Evolutionary conservation across 345 rosid species (phyloP).

Genomic region (Murraya koenigii): DNA sequence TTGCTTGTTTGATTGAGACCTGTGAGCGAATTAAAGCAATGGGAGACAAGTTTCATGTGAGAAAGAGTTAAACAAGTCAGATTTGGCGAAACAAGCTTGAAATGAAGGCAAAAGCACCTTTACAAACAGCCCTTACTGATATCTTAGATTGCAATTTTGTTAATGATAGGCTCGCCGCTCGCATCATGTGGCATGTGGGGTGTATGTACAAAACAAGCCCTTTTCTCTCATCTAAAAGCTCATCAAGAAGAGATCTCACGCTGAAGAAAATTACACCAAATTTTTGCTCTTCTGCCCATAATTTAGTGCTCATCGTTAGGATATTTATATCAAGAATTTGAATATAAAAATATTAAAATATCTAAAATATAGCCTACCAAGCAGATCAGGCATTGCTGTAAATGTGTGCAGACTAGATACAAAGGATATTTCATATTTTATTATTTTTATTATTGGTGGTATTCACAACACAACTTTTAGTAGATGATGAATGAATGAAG

Average conservation of each 20-base stretch:
- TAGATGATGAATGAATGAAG: neutral
- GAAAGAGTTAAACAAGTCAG: neutral
- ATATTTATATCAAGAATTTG: neutral
- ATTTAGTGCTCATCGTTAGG: neutral
- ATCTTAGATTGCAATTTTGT: conserved; percentile 36
- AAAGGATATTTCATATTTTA: neutral
- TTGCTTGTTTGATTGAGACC: neutral
- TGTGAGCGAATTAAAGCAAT: neutral
- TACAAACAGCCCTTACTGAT: neutral
- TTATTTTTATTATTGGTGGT: neutral
- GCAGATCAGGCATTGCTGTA: neutral
- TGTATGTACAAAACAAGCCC: neutral
- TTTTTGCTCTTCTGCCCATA: neutral
- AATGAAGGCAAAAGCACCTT: conserved; percentile 30
- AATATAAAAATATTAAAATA: neutral
- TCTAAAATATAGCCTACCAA: neutral
- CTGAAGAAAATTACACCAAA: conserved; percentile 13
- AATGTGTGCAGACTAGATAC: neutral
- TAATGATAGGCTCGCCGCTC: conserved; percentile 17
- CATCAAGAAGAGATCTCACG: conserved; percentile 20
- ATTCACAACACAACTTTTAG: no score
- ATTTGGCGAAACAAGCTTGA: conserved; percentile 19
- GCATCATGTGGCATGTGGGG: conserved; percentile 27
- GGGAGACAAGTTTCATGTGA: conserved; percentile 1
- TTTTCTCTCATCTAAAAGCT: conserved; percentile 18